Evolutionary conservation across 805 yeast genomes (phyloP).

Genomic region (Blastobotrys chiropterorum): DNA sequence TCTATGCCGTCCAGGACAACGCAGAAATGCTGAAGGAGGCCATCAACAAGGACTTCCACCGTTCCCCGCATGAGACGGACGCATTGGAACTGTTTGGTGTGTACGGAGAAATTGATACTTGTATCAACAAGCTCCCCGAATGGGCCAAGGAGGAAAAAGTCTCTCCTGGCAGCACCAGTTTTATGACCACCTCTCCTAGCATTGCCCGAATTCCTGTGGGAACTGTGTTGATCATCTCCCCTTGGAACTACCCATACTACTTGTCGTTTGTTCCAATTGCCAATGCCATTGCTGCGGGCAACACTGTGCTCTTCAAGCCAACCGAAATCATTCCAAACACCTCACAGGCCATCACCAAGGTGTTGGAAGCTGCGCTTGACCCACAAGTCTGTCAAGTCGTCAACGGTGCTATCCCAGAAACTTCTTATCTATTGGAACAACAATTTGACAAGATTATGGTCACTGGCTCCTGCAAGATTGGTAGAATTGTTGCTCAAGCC

Average conservation of each 20-base stretch:
- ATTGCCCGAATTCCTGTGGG: conserved; percentile 43
- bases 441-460: conserved; percentile 78
- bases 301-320: conserved; percentile 70
- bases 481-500: conserved; percentile 64
- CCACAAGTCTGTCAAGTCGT: conserved; percentile 53
- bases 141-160: conserved; percentile 52
- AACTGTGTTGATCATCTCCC: conserved; percentile 62
- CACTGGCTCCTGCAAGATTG: conserved; percentile 78
- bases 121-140: conserved; percentile 51
- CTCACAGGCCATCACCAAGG: conserved; percentile 47
- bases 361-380: conserved; percentile 50
- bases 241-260: conserved; percentile 74
- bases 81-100: conserved; percentile 49
- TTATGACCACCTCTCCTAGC: conserved; percentile 23
- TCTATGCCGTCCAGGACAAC: conserved; percentile 56
- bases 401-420: conserved; percentile 64
- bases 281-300: conserved; percentile 84
- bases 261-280: conserved; percentile 60
- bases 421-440: conserved; percentile 52
- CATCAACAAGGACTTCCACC: conserved; percentile 58
- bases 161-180: conserved; percentile 13
- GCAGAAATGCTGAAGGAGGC: conserved; percentile 51
- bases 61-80: conserved; percentile 56
- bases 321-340: conserved; percentile 66
- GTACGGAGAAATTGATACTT: conserved; percentile 49